A percentile compares a stretch with the other conserved stretches of the same genome.
Evolutionary conservation across 768 basidiomycete species (phyloP).

Genomic region (Saitozyma sp.): DNA sequence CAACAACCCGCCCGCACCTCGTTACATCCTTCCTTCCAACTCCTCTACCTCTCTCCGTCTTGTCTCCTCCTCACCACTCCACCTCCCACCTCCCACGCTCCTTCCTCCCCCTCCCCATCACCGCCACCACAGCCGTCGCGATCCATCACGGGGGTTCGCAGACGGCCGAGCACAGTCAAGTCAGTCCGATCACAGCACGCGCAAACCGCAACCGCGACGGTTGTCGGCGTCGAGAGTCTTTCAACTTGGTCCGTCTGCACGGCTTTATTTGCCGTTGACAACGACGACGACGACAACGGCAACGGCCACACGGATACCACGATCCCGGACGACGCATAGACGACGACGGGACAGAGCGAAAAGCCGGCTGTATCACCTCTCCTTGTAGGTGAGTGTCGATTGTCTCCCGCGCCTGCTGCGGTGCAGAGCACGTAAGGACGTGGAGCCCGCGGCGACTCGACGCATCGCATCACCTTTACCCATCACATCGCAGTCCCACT

Average conservation of each 20-base stretch:
- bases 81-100: background rate
- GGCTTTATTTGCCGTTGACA: background rate
- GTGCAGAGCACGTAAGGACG: no score
- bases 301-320: no score
- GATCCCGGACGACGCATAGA: no score
- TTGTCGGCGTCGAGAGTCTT: background rate
- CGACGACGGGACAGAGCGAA: no score
- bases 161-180: no score
- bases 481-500: no score
- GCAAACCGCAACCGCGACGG: background rate
- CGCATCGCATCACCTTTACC: no score
- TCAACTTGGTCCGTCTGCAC: background rate
- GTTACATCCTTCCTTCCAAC: background rate
- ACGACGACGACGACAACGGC: no score
- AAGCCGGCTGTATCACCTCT: no score
- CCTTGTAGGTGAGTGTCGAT: no score
- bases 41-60: background rate
- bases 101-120: background rate
- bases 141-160: background rate
- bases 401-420: no score
- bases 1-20: background rate
- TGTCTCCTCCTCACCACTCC: background rate
- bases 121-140: background rate
- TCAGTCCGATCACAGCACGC: background rate
- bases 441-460: no score